Conservation (phyloP, 192 early-diverging fungal species). For the Mortierella hygrophila region DNA sequence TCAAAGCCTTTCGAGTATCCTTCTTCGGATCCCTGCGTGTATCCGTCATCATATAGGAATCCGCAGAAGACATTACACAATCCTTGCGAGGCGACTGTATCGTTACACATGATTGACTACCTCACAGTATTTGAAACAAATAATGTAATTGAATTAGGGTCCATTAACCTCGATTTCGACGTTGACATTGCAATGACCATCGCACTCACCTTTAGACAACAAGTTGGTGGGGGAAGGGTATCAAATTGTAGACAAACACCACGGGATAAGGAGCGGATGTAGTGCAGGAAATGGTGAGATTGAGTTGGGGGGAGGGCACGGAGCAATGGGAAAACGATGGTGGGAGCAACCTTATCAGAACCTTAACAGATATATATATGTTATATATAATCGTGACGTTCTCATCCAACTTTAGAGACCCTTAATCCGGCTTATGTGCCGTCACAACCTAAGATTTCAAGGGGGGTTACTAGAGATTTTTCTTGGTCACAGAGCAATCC, state of each 20-base stretch:
- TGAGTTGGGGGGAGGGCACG: background rate
- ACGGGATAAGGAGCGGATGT: background rate
- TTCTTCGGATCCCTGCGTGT: conserved; percentile 12
- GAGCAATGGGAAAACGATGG: conserved; percentile 1
- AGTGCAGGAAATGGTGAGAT: conserved; percentile 11
- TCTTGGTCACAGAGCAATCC: too few species aligned
- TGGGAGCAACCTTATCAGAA: too few species aligned
- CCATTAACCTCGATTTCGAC: conserved; percentile 15
- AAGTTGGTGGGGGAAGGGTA: conserved; percentile 9
- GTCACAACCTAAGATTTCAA: too few species aligned
- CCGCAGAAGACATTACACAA: conserved; percentile 18
- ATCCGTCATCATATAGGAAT: conserved; percentile 17
- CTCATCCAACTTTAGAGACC: too few species aligned
- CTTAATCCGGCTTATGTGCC: too few species aligned
- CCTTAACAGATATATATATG: too few species aligned
- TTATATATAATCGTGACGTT: too few species aligned
- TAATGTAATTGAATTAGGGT: conserved; percentile 20
- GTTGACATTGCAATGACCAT: conserved; percentile 19
- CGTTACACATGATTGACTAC: conserved; percentile 22
- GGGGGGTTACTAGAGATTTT: too few species aligned
- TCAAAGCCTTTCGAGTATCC: conserved; percentile 21
- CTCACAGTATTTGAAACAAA: conserved; percentile 10
- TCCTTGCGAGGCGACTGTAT: conserved; percentile 26
- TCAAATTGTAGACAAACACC: conserved; percentile 15
- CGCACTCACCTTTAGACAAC: conserved; percentile 13